Base-by-base conservation (phyloP, 139 green algal genomes). In the Picochlorum sp. region DNA sequence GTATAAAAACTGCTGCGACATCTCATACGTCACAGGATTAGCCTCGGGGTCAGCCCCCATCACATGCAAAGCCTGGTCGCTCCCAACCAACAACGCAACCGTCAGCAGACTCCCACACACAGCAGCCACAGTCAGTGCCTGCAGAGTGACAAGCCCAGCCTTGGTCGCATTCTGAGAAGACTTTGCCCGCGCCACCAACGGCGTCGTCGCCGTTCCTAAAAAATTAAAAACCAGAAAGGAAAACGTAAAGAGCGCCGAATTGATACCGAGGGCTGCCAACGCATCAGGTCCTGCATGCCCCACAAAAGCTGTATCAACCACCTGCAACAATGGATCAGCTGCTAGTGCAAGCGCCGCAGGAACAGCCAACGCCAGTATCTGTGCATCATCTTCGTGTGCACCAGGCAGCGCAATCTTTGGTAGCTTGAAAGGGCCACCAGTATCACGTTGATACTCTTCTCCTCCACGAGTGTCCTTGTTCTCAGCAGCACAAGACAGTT, bases 161-260 rank as follows among this genome's bases (percentile, higher is more conserved):
- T 62, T 59, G 34, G 75, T 49, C 1, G 52, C 65, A 57, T 89
- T 71, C 7, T 68, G 67, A 6, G 45, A 30, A 3, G 74, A 66
- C 13, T 81, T 38, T 15, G 85, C 74, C 8, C 70, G 11, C 2
- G 85, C 85, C 14, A 92, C 70, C 34, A 85, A 57, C 6, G 85
- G 85, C 3, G 86, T 90, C n/a, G 78, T 90, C 18, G 85, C 82
- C 10, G 77, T 87, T 11, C 73, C 80, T 14, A 92, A 66, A 66
- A 91, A 92, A 76, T 88, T 90, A 73, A 91, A 92, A 1, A 87
- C 70, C 6, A 89, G 49, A 63, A 92, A 90, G 44, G 71, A 63
- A 13, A 91, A 72, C 3, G 76, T 76, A 61, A 89, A 90, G 16
- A 92, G 45, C 3, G 75, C 74, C 3, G 76, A 81, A 73, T 90